Evolutionary conservation across 352 stramenopile species (phyloP).

Genomic region (Lagenidium sp.): DNA sequence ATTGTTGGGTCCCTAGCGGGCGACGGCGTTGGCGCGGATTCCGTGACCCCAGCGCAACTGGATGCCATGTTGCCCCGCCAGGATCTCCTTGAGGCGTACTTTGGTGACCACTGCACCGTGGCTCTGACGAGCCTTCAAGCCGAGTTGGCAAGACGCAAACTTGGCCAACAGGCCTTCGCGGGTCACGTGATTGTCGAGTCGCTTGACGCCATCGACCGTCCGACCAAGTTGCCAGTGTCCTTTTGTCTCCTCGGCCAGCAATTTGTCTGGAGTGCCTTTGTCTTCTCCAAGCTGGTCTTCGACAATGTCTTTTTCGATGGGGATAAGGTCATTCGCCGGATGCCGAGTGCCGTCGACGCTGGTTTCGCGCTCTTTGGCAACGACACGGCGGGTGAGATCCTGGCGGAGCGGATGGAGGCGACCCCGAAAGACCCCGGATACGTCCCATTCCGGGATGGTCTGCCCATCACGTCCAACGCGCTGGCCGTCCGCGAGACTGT

Average conservation of each 20-base stretch:
- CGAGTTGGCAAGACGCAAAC: slow-evolving; percentile 4
- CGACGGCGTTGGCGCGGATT: slow-evolving; percentile 8
- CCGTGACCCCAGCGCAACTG: slow-evolving; percentile 12
- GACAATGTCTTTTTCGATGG: slow-evolving; percentile 9
- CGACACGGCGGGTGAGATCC: slow-evolving; percentile 5
- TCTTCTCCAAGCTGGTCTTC: slow-evolving; percentile 19
- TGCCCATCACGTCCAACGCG: slow-evolving; percentile 15
- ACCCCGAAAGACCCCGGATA: background rate
- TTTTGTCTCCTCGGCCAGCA: slow-evolving; percentile 15
- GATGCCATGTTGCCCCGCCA: slow-evolving; percentile 4
- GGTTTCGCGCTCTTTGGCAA: slow-evolving; percentile 16
- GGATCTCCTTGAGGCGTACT: slow-evolving; percentile 1
- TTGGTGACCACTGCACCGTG: background rate
- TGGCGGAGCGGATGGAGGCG: slow-evolving; percentile 7
- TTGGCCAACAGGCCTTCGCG: slow-evolving; percentile 10
- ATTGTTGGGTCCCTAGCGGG: slow-evolving; percentile 7
- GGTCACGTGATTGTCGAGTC: slow-evolving; percentile 9
- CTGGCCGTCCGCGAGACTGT: slow-evolving; percentile 8
- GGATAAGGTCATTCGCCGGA: slow-evolving; percentile 8
- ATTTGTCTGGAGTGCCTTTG: slow-evolving; percentile 21
- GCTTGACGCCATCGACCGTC: background rate
- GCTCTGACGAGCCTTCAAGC: slow-evolving; percentile 6
- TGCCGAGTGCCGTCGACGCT: slow-evolving; percentile 13
- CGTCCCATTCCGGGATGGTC: slow-evolving; percentile 14
- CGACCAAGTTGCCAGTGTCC: slow-evolving; percentile 5